Base-by-base conservation (phyloP, 352 stramenopile genomes). In the Phytophthora pini region DNA sequence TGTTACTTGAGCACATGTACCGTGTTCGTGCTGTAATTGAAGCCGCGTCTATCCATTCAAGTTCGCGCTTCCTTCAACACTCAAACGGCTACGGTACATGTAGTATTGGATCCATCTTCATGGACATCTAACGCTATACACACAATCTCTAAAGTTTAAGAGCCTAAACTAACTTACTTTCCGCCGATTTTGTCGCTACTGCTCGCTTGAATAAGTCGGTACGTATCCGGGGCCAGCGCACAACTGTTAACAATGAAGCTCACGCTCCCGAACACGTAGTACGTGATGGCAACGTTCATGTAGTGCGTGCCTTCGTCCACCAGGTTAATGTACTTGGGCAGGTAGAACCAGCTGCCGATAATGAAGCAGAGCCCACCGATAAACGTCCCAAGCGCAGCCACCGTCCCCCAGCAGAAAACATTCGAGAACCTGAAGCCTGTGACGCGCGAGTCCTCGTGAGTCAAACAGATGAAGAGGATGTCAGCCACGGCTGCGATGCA, bases 271-370 rank as follows among this genome's bases (percentile, higher is more conserved):
- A 87, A 58, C 41, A 80, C 76, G 76, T 86, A 92, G 65, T 65
- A 86, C 48, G 80, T 85, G 72, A 88, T 88, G 47, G 77, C 72
- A 54, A 76, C 64, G 69, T 88, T 83, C 76, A 86, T 84, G 68
- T 87, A 88, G 69, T 77, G 59, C 26, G 77, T 78, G 31, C 75
- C 65, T n/a, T 65, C 43, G 54, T 87, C 79, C 27, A 87, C 74
- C 32, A 70, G 66, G 11, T 73, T 76, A 22, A 90, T 86, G 60
- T 81, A 92, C 50, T 72, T 69, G 48, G 83, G 83, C 24, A 92
- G 76, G 69, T 90, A 92, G 77, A 73, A 92, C 66, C 68, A 90
- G 58, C 75, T 87, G 27, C 83, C 83, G 32, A 89, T 56, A 56
- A 89, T 87, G 63, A 92, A 92, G 26, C 76, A 73, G 48, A 89